Evolutionary conservation across 345 rosid species (phyloP).

Genomic region (Rhodamnia argentea): DNA sequence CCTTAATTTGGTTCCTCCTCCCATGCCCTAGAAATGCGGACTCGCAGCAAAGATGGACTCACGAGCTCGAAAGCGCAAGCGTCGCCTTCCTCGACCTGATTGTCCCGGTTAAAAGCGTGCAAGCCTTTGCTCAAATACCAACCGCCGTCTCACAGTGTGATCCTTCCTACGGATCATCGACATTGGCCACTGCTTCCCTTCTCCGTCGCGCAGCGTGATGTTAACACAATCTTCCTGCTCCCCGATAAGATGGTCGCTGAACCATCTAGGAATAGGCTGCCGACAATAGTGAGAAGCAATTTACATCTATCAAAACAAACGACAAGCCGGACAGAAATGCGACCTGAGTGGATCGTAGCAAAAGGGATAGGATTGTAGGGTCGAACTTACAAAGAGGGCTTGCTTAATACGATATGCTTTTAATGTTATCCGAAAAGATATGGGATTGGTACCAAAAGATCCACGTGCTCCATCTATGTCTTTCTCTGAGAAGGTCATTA

Average conservation of each 20-base stretch:
- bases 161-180: neutral
- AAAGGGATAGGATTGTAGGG: neutral
- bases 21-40: neutral
- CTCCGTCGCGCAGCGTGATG: neutral
- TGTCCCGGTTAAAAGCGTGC: neutral
- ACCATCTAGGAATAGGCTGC: neutral
- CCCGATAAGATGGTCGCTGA: neutral
- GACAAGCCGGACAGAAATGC: neutral
- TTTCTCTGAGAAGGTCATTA: neutral
- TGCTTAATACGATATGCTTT: neutral
- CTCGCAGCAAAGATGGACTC: neutral
- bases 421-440: neutral
- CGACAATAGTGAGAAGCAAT: neutral
- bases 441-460: neutral
- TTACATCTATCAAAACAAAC: neutral
- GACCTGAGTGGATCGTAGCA: neutral
- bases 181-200: neutral
- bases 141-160: neutral
- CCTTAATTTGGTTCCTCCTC: neutral
- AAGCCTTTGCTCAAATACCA: neutral
- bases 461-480: neutral
- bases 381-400: neutral
- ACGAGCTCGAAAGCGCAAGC: neutral
- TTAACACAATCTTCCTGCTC: neutral
- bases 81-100: neutral